Conservation (phyloP, 441 rosid species). For the Hura crepitans region DNA sequence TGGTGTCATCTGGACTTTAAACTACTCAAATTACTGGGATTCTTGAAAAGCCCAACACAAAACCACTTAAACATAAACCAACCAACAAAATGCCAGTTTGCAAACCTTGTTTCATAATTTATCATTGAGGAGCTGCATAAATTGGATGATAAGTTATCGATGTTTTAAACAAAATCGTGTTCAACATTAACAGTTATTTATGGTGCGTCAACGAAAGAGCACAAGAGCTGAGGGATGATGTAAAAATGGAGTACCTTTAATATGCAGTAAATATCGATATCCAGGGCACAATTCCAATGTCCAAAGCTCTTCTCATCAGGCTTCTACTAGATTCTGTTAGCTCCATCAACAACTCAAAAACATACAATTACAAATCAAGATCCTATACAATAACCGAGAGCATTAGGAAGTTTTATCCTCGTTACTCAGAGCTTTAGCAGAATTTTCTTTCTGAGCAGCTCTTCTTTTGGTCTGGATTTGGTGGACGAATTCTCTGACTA, state of each 20-base stretch:
- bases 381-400: slow-evolving; percentile 7
- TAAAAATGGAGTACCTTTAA: slow-evolving; percentile 25
- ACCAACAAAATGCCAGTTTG: background rate
- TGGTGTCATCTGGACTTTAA: background rate
- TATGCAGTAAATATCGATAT: slow-evolving; percentile 19
- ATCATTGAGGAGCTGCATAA: background rate
- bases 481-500: slow-evolving; percentile 61
- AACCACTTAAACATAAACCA: background rate
- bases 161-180: background rate
- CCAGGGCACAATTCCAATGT: slow-evolving; percentile 18
- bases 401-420: slow-evolving; percentile 23
- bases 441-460: slow-evolving; percentile 31
- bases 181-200: background rate
- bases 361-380: slow-evolving; percentile 2
- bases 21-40: background rate
- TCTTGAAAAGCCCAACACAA: background rate
- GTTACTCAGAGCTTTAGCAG: slow-evolving; percentile 23
- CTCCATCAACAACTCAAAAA: slow-evolving; percentile 2
- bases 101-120: background rate
- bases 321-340: slow-evolving; percentile 7
- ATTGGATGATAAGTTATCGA: background rate
- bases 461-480: slow-evolving; percentile 80
- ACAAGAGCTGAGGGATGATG: background rate
- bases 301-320: slow-evolving; percentile 18
- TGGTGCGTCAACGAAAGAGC: background rate